phyloP scores from a whole-genome alignment of 2,329 filamentous ascomycete genomes.

The Parastagonospora avenae region DNA sequence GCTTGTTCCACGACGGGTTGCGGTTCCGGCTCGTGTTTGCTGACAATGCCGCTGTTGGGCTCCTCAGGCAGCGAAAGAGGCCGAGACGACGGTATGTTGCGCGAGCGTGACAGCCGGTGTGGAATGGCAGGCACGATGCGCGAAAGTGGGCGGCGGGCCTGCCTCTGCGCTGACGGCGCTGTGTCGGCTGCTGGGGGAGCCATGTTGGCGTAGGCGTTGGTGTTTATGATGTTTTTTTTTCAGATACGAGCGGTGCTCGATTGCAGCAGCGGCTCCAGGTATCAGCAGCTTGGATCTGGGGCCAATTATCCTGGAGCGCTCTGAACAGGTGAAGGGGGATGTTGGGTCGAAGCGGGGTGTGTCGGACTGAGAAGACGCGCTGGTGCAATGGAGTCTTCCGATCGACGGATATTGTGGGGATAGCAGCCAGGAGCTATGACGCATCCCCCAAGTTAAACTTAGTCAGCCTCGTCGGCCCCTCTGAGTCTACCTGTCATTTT shows the following conservation, averaged over 20 bases:
- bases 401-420: neutral
- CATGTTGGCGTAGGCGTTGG: conserved; percentile 25
- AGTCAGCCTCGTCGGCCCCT: neutral
- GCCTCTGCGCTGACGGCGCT: conserved; percentile 28
- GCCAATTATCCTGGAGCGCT: conserved; percentile 52
- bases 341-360: conserved; percentile 17
- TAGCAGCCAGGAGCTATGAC: neutral
- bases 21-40: conserved; percentile 18
- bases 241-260: neutral
- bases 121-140: conserved; percentile 48
- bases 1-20: conserved; percentile 17
- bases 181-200: conserved; percentile 32
- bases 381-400: neutral
- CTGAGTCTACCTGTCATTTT: too few species aligned
- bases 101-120: conserved; percentile 40
- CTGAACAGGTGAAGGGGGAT: conserved; percentile 16
- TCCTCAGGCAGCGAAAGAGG: conserved; percentile 35
- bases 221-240: neutral
- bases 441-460: neutral
- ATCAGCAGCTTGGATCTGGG: conserved; percentile 39
- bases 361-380: conserved; percentile 13
- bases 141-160: conserved; percentile 29
- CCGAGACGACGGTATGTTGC: conserved; percentile 27
- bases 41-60: conserved; percentile 22
- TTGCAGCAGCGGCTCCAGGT: conserved; percentile 48